Percentiles rank a stretch among this genome's conserved stretches.
Evolutionary conservation across 2,329 filamentous ascomycete genomes (phyloP).

Genomic region (Fusarium nygamai): DNA sequence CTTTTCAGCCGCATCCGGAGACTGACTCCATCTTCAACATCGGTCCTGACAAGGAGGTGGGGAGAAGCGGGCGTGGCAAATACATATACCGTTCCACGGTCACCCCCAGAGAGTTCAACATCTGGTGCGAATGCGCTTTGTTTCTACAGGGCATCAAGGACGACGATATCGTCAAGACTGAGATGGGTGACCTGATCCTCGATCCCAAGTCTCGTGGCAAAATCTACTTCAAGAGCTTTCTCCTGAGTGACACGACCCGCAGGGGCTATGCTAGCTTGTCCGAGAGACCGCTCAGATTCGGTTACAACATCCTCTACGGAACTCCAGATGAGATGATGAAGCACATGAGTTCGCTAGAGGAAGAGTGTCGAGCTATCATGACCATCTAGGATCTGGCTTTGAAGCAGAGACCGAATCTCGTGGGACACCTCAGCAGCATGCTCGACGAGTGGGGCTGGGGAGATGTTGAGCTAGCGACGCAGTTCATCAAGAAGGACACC

Average conservation of each 20-base stretch:
- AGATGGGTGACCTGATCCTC: slow-evolving; percentile 4
- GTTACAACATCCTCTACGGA: slow-evolving; percentile 17
- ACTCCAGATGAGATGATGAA: neutral
- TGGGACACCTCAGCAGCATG: slow-evolving; percentile 7
- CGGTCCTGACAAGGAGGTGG: neutral
- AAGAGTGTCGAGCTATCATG: slow-evolving; percentile 14
- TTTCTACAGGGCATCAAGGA: slow-evolving; percentile 9
- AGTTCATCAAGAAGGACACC: neutral
- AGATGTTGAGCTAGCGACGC: slow-evolving; percentile 4
- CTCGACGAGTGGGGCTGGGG: slow-evolving; percentile 15
- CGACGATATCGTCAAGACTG: neutral
- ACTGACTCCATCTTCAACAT: slow-evolving; percentile 20
- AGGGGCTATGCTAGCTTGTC: slow-evolving; percentile 7
- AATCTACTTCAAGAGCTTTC: slow-evolving; percentile 18
- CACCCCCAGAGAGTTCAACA: slow-evolving; percentile 1
- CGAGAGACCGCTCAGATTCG: slow-evolving; percentile 9
- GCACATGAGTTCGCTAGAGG: neutral
- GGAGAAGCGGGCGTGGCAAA: neutral
- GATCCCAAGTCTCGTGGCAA: neutral
- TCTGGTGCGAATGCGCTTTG: slow-evolving; percentile 9
- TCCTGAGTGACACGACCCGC: neutral
- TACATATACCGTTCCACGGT: neutral
- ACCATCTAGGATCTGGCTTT: slow-evolving; percentile 23
- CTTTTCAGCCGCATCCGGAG: neutral
- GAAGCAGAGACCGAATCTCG: neutral